These are phyloP conservation scores for Lagerstroemia speciosa DNA, from an alignment of 345 rosid genomes.

Conservation along the genomic window DNA sequence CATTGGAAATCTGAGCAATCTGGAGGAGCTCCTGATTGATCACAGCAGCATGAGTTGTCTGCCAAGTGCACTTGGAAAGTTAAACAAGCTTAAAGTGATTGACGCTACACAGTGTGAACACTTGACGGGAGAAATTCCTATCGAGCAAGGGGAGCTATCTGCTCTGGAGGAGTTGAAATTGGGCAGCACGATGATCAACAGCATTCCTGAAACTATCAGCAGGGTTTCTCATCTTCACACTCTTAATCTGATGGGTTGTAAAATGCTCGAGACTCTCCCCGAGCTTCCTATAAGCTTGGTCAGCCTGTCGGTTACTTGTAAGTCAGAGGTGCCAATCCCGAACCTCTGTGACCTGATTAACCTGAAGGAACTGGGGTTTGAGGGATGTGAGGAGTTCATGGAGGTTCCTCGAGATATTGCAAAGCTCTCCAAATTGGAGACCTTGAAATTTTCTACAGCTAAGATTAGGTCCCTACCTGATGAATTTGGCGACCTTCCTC, in stretches of 20 bases:
- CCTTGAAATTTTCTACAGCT: neutral
- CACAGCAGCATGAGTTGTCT: neutral
- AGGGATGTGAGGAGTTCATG: neutral
- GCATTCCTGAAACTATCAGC: neutral
- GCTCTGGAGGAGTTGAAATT: neutral
- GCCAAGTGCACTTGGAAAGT: neutral
- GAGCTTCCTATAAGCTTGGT: neutral
- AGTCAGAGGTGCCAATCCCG: neutral
- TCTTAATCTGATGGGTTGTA: neutral
- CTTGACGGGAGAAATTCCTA: neutral
- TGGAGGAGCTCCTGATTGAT: neutral
- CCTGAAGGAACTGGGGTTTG: neutral
- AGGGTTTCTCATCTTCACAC: neutral
- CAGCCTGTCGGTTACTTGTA: neutral
- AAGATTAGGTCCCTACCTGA: neutral
- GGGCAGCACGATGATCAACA: neutral
- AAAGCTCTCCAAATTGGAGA: neutral
- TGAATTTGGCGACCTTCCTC: neutral
- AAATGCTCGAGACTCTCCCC: neutral
- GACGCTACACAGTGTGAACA: neutral
- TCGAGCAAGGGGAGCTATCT: neutral
- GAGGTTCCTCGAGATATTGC: neutral
- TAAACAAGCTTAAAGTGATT: slow-evolving; percentile 4
- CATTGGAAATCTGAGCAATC: neutral
- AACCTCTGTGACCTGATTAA: slow-evolving; percentile 1